Conservation (phyloP, 257 asterid genomes). For the Jaltomata sinuosa region DNA sequence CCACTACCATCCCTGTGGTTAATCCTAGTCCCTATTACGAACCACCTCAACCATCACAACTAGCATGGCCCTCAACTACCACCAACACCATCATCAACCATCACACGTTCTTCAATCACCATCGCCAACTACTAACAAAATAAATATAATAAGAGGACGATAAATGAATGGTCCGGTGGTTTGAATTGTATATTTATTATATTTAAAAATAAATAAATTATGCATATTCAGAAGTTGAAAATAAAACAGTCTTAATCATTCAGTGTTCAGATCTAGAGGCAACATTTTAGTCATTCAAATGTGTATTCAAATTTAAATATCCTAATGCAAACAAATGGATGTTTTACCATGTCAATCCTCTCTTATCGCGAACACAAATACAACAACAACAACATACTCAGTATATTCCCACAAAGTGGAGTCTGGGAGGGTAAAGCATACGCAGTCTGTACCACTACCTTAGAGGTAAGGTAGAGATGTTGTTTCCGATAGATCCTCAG, state of each 20-base stretch:
- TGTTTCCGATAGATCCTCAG: too few relatives aligned
- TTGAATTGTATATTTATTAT: not conserved
- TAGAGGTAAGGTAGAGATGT: too few relatives aligned
- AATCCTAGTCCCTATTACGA: too few relatives aligned
- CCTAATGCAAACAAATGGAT: fast-evolving
- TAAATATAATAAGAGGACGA: not conserved
- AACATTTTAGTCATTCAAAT: not conserved
- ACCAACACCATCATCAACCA: not conserved
- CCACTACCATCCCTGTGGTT: too few relatives aligned
- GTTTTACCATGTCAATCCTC: not conserved
- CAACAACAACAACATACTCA: too few relatives aligned
- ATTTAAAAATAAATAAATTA: too few relatives aligned
- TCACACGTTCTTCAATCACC: not conserved
- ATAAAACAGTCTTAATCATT: not conserved
- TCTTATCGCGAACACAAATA: not conserved
- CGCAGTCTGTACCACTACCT: too few relatives aligned
- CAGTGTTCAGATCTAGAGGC: fast-evolving
- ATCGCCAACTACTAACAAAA: not conserved
- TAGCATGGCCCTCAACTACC: not conserved
- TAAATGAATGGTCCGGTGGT: not conserved
- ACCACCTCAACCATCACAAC: too few relatives aligned
- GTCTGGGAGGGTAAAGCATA: too few relatives aligned
- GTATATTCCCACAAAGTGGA: too few relatives aligned
- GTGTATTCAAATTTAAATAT: not conserved
- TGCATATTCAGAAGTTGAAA: not conserved